Conservation (phyloP, 1,139 yeast genomes). For the Saccharomycopsis hybrid region DNA sequence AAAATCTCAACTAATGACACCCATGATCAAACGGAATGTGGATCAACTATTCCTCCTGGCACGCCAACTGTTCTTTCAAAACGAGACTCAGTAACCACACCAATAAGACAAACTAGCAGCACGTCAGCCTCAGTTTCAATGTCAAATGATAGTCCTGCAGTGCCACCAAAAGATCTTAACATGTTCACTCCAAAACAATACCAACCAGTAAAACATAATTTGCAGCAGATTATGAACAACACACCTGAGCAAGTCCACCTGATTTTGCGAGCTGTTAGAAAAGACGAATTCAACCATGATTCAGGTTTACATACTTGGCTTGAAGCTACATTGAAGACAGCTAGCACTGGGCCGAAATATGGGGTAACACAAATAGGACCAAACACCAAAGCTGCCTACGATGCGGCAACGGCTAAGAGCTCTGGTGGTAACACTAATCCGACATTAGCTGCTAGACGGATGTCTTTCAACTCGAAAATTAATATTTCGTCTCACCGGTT, state of each 20-base stretch:
- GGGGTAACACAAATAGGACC: constrained; percentile 14
- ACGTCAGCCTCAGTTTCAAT: too few relatives aligned
- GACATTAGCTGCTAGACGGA: constrained; percentile 7
- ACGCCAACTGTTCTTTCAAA: too few relatives aligned
- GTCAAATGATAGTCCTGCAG: constrained; percentile 10
- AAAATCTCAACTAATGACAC: too few relatives aligned
- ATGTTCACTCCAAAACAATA: constrained; percentile 8
- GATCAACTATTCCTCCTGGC: too few relatives aligned
- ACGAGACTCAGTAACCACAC: too few relatives aligned
- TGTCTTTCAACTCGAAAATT: constrained; percentile 18
- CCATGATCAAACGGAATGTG: too few relatives aligned
- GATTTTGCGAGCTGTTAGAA: constrained; percentile 16
- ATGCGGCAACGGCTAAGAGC: constrained; percentile 10
- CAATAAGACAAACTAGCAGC: too few relatives aligned
- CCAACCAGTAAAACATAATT: constrained; percentile 14
- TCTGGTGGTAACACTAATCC: constrained; percentile 5
- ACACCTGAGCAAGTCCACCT: constrained; percentile 17
- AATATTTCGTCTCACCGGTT: constrained; percentile 18
- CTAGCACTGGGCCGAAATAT: not conserved
- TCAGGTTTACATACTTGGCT: constrained; percentile 20
- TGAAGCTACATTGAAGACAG: constrained; percentile 15
- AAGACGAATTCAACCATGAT: constrained; percentile 17
- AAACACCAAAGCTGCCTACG: constrained; percentile 18
- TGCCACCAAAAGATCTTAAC: constrained; percentile 20
- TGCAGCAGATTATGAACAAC: constrained; percentile 9